Percentiles rank a stretch among this genome's conserved stretches.
These are phyloP conservation scores for Hypsizygus ulmarius DNA, from an alignment of 1,284 basidiomycete genomes.

Conservation along the genomic window DNA sequence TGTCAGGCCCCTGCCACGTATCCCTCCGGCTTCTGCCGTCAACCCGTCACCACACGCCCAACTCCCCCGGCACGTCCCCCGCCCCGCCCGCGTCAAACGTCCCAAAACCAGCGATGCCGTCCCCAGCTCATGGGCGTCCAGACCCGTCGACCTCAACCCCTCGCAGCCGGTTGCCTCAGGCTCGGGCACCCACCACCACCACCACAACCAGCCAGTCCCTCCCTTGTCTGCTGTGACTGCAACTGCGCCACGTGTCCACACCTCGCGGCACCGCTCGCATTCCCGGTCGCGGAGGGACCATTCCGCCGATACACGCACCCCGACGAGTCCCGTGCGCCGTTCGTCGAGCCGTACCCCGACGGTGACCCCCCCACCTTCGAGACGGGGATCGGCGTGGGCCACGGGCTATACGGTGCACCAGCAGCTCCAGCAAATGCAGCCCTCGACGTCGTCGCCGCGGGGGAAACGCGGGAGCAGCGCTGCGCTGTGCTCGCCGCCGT, in stretches of 20 bases:
- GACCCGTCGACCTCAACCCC: conserved; percentile 26
- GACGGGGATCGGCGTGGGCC: not conserved
- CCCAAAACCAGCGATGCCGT: conserved; percentile 29
- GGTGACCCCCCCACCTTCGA: conserved; percentile 6
- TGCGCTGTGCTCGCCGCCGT: not conserved
- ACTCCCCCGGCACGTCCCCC: conserved; percentile 10
- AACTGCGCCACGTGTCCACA: not conserved
- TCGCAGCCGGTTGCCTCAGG: conserved; percentile 3
- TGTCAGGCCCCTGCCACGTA: conserved; percentile 23
- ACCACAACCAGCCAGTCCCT: too few relatives aligned
- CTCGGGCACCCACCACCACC: not conserved
- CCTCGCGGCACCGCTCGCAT: conserved; percentile 11
- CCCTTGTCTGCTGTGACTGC: too few relatives aligned
- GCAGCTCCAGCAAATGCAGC: too few relatives aligned
- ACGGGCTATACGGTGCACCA: too few relatives aligned
- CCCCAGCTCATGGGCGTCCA: conserved; percentile 28
- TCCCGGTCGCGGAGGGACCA: conserved; percentile 13
- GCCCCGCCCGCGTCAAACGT: conserved; percentile 20
- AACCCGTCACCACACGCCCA: conserved; percentile 5
- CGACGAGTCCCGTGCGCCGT: conserved; percentile 1
- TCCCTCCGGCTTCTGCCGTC: conserved; percentile 17
- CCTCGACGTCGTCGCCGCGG: too few relatives aligned
- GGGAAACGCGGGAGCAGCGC: not conserved
- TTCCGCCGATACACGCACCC: conserved; percentile 2
- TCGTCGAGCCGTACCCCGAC: conserved; percentile 2